Conservation (phyloP, 164 flowering plant species). For the Aristolochia fimbriata region DNA sequence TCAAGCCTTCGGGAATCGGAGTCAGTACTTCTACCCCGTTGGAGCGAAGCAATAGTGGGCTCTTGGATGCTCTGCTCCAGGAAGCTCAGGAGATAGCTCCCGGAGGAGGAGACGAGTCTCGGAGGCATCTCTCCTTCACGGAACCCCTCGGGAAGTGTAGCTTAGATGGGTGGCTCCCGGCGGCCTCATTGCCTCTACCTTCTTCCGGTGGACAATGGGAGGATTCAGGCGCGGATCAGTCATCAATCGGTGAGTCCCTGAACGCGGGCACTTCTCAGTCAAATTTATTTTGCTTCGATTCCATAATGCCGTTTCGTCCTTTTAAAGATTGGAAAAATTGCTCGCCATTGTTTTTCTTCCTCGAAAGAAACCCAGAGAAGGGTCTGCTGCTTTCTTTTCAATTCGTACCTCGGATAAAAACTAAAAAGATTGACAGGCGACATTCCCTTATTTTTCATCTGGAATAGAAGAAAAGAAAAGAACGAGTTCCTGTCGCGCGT, state of each 20-base stretch:
- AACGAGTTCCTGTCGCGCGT: too few relatives aligned
- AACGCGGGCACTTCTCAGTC: background rate
- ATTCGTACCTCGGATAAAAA: too few relatives aligned
- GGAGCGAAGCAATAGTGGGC: constrained; percentile 17
- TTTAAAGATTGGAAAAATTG: too few relatives aligned
- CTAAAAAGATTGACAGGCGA: too few relatives aligned
- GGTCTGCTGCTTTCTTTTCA: too few relatives aligned
- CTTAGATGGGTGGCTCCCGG: constrained; percentile 10
- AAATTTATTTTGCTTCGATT: background rate
- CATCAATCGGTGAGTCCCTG: constrained; percentile 10
- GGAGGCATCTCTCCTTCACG: background rate
- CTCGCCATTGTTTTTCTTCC: background rate
- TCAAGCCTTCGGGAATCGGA: constrained; percentile 7
- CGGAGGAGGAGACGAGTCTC: constrained; percentile 3
- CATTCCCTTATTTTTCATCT: too few relatives aligned
- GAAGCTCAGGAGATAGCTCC: constrained; percentile 24
- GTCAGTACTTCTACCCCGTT: constrained; percentile 8
- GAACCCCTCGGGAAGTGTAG: constrained; percentile 6
- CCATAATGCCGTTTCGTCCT: too few relatives aligned
- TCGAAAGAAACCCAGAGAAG: too few relatives aligned
- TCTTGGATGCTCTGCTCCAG: constrained; percentile 35
- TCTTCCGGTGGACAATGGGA: constrained; percentile 5
- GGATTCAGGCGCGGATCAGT: constrained; percentile 9
- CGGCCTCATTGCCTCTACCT: constrained; percentile 6
- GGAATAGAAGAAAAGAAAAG: too few relatives aligned